Base-by-base conservation (phyloP, 805 yeast species). In the Wickerhamomyces subpelliculosus region DNA sequence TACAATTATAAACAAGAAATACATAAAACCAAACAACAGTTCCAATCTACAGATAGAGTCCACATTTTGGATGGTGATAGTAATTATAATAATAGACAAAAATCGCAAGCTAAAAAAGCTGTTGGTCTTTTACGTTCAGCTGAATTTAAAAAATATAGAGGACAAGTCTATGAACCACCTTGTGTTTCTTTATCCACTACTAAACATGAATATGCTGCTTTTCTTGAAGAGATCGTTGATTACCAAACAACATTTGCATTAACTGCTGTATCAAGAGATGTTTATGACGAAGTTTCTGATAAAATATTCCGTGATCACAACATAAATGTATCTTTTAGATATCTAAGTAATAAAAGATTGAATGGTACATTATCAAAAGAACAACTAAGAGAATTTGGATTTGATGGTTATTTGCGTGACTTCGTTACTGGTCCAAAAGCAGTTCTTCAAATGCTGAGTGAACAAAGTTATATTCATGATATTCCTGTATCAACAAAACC, bases 381-480 rank as follows among this genome's bases (percentile, higher is more conserved):
- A 8, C 53, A 68, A 34, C 48, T 87, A 2, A 50, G 45, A 22
- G 26, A 40, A 0, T 57, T 65, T 18, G 96, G 96, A 0, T 88
- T 93, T 57, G 95, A 84, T 39, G 93, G 95, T 1, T 85, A 75
- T 51, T 47, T 88, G 20, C 58, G 72, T 2, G 96, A 93, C 49
- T 75, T 75, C 44, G 51, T 90, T 3, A 58, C 61, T 3, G 97
- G 96, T 1, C 95, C 96, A 1, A 52, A 58, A 6, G 72, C 73
- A 9, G 94, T 90, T 1, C 54, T 86, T 36, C 68, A 70, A 38
- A 86, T 84, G 87, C 66, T 89, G 24, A 77, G 83, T 45, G 79
- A 74, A 43, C 58, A 63, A 11, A 55, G 67, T 10, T 67, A 71
- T 32, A 55, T 78, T 14, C 69, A 76, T 44, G 55, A 58, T 37